Conservation (phyloP, 2,329 filamentous ascomycete species). For the Trichoderma sp. region DNA sequence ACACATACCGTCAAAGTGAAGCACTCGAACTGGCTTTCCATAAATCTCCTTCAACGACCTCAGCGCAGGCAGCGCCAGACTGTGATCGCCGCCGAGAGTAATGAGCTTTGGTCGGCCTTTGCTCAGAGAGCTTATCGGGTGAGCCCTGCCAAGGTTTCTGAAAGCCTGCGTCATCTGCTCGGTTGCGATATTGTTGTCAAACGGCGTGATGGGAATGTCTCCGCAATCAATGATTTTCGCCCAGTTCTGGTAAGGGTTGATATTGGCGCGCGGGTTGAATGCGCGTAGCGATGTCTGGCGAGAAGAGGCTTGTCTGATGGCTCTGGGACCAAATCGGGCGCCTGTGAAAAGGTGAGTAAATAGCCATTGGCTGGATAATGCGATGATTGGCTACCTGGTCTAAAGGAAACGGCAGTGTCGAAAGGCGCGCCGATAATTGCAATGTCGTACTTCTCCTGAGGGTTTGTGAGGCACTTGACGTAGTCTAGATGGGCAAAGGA, state of each 20-base stretch:
- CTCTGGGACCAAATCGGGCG: conserved; percentile 85
- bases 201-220: conserved; percentile 83
- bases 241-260: conserved; percentile 85
- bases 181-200: conserved; percentile 82
- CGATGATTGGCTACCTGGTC: conserved; percentile 55
- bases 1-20: conserved; percentile 67
- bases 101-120: conserved; percentile 59
- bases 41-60: conserved; percentile 67
- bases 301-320: conserved; percentile 81
- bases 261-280: conserved; percentile 75
- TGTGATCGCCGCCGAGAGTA: conserved; percentile 75
- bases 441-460: conserved; percentile 69
- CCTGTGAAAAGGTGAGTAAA: conserved; percentile 43
- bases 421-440: conserved; percentile 74
- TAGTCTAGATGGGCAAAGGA: conserved; percentile 74
- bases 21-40: conserved; percentile 65
- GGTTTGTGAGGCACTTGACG: conserved; percentile 68
- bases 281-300: conserved; percentile 79
- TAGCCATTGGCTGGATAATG: conserved; percentile 38
- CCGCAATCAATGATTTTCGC: conserved; percentile 86
- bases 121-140: conserved; percentile 36
- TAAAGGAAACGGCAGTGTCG: conserved; percentile 72
- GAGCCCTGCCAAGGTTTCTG: conserved; percentile 61
- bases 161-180: conserved; percentile 84
- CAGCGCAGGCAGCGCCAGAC: conserved; percentile 69